These are phyloP conservation scores for Parastagonospora nodorum DNA, from an alignment of 2,329 filamentous ascomycete species.

Conservation along the genomic window DNA sequence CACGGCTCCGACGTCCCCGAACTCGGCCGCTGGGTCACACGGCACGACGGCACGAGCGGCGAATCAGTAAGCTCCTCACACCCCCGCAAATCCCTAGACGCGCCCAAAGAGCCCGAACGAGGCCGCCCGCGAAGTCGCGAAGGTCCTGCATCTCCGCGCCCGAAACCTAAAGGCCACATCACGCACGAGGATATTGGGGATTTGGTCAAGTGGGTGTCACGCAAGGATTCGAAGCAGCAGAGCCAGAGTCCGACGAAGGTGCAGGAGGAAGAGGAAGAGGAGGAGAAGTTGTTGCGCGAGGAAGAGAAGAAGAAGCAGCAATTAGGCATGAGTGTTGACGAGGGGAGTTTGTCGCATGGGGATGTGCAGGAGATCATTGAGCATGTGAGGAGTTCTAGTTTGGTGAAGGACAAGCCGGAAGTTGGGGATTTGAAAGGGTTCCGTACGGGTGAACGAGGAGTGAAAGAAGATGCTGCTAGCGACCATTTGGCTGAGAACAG, in stretches of 20 bases:
- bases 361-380: neutral
- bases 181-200: constrained; percentile 30
- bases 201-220: constrained; percentile 32
- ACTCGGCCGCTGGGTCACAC: constrained; percentile 24
- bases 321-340: neutral
- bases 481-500: neutral
- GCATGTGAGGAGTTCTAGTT: neutral
- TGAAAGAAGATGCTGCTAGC: neutral
- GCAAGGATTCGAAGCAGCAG: constrained; percentile 16
- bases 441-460: too few relatives aligned
- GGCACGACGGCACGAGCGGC: constrained; percentile 30
- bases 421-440: too few relatives aligned
- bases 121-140: constrained; percentile 17
- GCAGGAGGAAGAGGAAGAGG: constrained; percentile 5
- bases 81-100: constrained; percentile 3
- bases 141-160: neutral
- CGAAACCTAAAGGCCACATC: constrained; percentile 15
- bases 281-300: neutral
- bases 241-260: neutral
- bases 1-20: constrained; percentile 33
- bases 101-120: constrained; percentile 7
- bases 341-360: constrained; percentile 2
- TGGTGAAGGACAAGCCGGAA: too few relatives aligned
- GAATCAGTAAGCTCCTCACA: constrained; percentile 14
- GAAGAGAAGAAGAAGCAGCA: neutral